A percentile compares a stretch with the other conserved stretches of the same genome.
Evolutionary conservation across 148 eudicot genomes (phyloP).

Genomic region (Chenopodium album): DNA sequence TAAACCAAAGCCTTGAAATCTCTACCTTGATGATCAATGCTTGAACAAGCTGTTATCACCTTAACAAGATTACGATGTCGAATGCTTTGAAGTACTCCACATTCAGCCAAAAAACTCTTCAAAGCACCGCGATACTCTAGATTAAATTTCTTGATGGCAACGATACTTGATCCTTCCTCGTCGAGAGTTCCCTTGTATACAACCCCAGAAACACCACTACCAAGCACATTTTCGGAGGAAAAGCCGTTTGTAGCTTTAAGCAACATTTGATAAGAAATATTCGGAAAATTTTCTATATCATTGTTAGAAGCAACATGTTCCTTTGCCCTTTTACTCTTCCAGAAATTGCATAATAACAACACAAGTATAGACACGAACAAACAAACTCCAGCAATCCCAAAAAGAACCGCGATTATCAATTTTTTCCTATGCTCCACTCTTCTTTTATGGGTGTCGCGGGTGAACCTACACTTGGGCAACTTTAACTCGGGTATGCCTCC

Average conservation of each 20-base stretch:
- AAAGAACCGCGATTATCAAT: constrained; percentile 7
- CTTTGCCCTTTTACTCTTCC: not conserved
- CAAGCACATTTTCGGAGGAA: constrained; percentile 25
- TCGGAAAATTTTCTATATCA: constrained; percentile 6
- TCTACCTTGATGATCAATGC: constrained; percentile 22
- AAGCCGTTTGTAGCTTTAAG: constrained; percentile 32
- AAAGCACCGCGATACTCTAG: constrained; percentile 17
- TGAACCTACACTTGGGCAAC: constrained; percentile 25
- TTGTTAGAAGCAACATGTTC: not conserved
- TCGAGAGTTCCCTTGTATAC: constrained; percentile 31
- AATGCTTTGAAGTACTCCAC: constrained; percentile 16
- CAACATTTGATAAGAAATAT: constrained; percentile 25
- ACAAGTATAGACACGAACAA: not conserved
- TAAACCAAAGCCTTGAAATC: constrained; percentile 30
- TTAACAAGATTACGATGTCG: constrained; percentile 26
- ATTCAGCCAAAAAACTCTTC: constrained; percentile 29
- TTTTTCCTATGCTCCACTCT: not conserved
- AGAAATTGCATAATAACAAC: not conserved
- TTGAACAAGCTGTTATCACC: constrained; percentile 26
- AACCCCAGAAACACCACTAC: constrained; percentile 29
- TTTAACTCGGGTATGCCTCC: constrained; percentile 26
- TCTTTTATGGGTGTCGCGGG: not conserved
- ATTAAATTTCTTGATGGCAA: constrained; percentile 21
- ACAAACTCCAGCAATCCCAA: constrained; percentile 7
- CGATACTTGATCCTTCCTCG: not conserved